These are phyloP conservation scores for Yamagishiella unicocca DNA, from an alignment of 139 green algal species.

Conservation along the genomic window DNA sequence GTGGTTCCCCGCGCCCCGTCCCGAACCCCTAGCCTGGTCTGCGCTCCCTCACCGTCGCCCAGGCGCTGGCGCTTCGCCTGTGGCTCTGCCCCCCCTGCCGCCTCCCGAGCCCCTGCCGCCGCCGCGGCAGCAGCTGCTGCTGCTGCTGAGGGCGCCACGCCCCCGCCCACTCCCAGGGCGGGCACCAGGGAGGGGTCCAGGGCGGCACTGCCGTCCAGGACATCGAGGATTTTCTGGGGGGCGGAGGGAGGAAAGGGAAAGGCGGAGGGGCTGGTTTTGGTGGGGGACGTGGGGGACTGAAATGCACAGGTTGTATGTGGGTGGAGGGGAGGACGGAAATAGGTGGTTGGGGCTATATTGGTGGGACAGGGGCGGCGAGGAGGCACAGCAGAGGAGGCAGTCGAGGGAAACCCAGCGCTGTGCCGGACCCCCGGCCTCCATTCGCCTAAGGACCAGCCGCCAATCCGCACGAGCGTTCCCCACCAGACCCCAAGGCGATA, in stretches of 20 bases:
- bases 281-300: too few species aligned
- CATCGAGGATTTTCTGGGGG: constrained; percentile 61
- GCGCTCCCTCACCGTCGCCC: constrained; percentile 43
- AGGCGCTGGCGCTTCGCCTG: constrained; percentile 57
- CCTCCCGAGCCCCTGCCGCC: background rate
- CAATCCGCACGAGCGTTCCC: too few species aligned
- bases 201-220: constrained; percentile 54
- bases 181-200: constrained; percentile 43
- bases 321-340: too few species aligned
- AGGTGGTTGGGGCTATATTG: background rate
- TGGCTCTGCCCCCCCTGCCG: constrained; percentile 25
- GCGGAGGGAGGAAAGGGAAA: background rate
- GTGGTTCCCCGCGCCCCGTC: too few species aligned
- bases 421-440: too few species aligned
- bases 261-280: too few species aligned
- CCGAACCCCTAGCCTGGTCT: too few species aligned
- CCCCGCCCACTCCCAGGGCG: background rate
- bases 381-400: background rate
- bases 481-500: too few species aligned
- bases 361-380: background rate
- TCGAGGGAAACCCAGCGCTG: too few species aligned
- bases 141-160: background rate
- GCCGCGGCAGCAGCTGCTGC: background rate
- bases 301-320: too few species aligned
- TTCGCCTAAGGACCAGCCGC: too few species aligned